Base-by-base conservation (phyloP, 1,284 basidiomycete genomes). In the Chalciporus sp. region DNA sequence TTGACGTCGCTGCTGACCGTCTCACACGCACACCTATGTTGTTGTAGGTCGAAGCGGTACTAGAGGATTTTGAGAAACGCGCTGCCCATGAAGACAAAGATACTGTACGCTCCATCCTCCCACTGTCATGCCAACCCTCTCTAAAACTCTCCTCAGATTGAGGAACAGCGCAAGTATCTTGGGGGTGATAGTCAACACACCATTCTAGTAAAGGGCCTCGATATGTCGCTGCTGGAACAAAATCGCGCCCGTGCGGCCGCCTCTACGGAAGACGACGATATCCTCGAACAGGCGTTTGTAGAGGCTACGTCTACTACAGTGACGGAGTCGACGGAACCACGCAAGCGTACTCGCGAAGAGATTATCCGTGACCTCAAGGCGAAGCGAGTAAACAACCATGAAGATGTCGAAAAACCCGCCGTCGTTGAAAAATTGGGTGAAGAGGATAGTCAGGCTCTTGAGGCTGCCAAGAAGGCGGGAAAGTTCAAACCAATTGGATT, bases 191-290 rank as follows among this genome's bases (percentile, higher is more conserved):
- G 85, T 41, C 82, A 87, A 51, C 92, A 95, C 68, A 86, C 90
- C 3, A 83, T 95, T 44, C 82, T 95, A 4, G 92, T 95, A 40
- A 95, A 94, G 63, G 92, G 94, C n/a, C 84, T 97, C 31, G 94
- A 97, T 66, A 83, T 88, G 66, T 86, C 92, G 0, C 80, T 96
- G 4, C 76, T 97, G 8, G 90, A 94, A 62, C 88, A 92, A 63
- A 86, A 92, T 60, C 92, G 85, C 71, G 90, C 90, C 0, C 82
- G 82, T 12, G 73, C 70, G 0, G 77, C 80, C 9, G 71, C 76
- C 8, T 72, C 78, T 19, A 78, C 77, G 3, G 83, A 80, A 17
- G 83, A 86, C 51, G 86, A 90, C 52, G 87, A 89, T 55, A 81
- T 84, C 23, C 83, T 97, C 35, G 94, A 97, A 63, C 77, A 80